Percentiles rank a stretch among this genome's conserved stretches.
phyloP scores from a whole-genome alignment of 2,329 filamentous ascomycete genomes.

The Didymella lethalis region DNA sequence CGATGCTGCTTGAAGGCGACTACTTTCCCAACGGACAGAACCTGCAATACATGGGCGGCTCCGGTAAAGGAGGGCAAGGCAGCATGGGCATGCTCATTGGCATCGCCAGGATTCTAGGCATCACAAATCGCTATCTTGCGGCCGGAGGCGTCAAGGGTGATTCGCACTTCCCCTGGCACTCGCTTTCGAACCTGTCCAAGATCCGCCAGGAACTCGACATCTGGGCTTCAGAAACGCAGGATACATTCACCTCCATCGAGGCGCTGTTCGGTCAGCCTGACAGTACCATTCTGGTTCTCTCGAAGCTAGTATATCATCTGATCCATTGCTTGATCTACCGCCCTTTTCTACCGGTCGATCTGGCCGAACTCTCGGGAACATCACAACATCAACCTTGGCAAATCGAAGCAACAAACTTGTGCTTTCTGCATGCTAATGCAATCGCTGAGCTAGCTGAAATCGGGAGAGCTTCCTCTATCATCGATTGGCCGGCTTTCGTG shows the following conservation, averaged over 20 bases:
- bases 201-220: conserved; percentile 85
- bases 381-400: conserved; percentile 93
- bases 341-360: conserved; percentile 84
- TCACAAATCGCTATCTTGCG: conserved; percentile 83
- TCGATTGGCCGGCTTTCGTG: conserved; percentile 87
- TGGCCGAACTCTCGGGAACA: conserved; percentile 78
- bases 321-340: conserved; percentile 88
- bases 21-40: conserved; percentile 83
- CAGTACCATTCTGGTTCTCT: conserved; percentile 78
- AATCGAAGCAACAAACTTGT: conserved; percentile 87
- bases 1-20: conserved; percentile 75
- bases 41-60: conserved; percentile 73
- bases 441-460: conserved; percentile 84
- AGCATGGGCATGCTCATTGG: conserved; percentile 84
- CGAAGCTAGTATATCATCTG: conserved; percentile 86
- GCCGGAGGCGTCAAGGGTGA: conserved; percentile 88
- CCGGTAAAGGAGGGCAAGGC: conserved; percentile 74
- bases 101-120: conserved; percentile 81
- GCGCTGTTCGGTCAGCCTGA: conserved; percentile 79
- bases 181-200: conserved; percentile 82
- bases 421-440: conserved; percentile 85
- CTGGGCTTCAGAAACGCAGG: conserved; percentile 83
- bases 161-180: conserved; percentile 90
- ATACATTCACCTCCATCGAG: conserved; percentile 78
- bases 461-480: conserved; percentile 74